A percentile compares a stretch with the other conserved stretches of the same genome.
Conservation (phyloP, 176 grass and related monocot species). For the Elaeis guineensis region DNA sequence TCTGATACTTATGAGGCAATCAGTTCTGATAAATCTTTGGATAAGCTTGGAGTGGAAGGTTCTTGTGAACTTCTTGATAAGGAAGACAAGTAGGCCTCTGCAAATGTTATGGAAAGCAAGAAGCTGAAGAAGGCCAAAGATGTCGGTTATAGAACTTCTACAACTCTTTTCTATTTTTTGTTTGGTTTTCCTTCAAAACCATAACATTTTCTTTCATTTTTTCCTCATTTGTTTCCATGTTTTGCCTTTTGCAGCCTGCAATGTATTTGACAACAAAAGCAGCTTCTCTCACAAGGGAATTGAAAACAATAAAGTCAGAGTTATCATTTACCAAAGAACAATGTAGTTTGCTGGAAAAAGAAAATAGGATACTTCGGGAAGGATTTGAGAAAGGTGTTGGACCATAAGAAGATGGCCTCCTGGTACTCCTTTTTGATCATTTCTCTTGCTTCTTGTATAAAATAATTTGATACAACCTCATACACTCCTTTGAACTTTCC, state of each 20-base stretch:
- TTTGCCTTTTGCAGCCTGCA: constrained; percentile 40
- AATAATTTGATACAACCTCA: too few relatives aligned
- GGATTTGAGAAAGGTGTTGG: constrained; percentile 37
- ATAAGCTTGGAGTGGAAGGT: not conserved
- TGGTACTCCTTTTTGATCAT: constrained; percentile 34
- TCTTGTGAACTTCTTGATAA: not conserved
- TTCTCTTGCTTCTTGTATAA: not conserved
- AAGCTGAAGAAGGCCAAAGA: constrained; percentile 31
- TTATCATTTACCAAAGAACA: constrained; percentile 71
- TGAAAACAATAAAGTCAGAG: constrained; percentile 84
- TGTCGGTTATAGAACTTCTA: constrained; percentile 8
- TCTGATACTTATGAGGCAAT: not conserved
- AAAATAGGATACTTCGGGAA: constrained; percentile 73
- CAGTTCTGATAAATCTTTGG: not conserved
- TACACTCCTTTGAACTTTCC: too few relatives aligned
- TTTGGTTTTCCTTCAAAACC: not conserved
- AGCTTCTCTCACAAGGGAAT: constrained; percentile 49
- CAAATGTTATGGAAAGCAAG: constrained; percentile 9
- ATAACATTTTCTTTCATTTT: constrained; percentile 1
- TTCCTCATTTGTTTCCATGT: not conserved
- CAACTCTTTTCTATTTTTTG: not conserved
- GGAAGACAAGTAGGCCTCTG: constrained; percentile 7
- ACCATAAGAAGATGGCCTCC: constrained; percentile 62
- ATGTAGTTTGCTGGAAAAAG: constrained; percentile 71
- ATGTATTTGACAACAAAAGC: constrained; percentile 75